phyloP scores from a whole-genome alignment of 768 basidiomycete species.

The Galerina marginata region DNA sequence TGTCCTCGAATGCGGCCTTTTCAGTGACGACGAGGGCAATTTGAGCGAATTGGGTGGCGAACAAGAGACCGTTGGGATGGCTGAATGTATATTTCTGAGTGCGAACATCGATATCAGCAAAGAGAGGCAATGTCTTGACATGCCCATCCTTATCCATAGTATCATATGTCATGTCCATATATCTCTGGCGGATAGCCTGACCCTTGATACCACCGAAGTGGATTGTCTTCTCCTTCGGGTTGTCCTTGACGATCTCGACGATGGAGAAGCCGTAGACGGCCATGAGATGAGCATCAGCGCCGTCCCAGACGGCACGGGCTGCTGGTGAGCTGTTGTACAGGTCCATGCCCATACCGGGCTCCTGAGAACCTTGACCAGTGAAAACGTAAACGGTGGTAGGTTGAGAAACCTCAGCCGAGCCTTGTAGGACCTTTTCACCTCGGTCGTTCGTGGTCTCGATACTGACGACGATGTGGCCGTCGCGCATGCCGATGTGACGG shows the following conservation, averaged over 20 bases:
- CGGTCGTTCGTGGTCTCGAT: constrained; percentile 84
- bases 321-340: constrained; percentile 92
- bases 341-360: constrained; percentile 99
- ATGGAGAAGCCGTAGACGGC: constrained; percentile 99
- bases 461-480: constrained; percentile 91
- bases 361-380: constrained; percentile 98
- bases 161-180: constrained; percentile 99
- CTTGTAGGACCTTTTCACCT: constrained; percentile 92
- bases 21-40: constrained; percentile 98
- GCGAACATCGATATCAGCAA: constrained; percentile 92
- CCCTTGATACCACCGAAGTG: constrained; percentile 99
- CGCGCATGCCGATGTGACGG: constrained; percentile 89
- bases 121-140: constrained; percentile 94
- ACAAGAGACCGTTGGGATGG: constrained; percentile 92
- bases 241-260: constrained; percentile 97
- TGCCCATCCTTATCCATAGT: constrained; percentile 95
- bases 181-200: constrained; percentile 96
- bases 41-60: constrained; percentile 98
- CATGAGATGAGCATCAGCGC: constrained; percentile 90
- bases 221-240: constrained; percentile 97
- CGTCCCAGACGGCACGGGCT: constrained; percentile 96
- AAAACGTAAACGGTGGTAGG: constrained; percentile 95
- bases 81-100: constrained; percentile 98
- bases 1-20: constrained; percentile 97
- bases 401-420: constrained; percentile 92